phyloP scores from a whole-genome alignment of 305 asterid species.

The Withania somnifera region DNA sequence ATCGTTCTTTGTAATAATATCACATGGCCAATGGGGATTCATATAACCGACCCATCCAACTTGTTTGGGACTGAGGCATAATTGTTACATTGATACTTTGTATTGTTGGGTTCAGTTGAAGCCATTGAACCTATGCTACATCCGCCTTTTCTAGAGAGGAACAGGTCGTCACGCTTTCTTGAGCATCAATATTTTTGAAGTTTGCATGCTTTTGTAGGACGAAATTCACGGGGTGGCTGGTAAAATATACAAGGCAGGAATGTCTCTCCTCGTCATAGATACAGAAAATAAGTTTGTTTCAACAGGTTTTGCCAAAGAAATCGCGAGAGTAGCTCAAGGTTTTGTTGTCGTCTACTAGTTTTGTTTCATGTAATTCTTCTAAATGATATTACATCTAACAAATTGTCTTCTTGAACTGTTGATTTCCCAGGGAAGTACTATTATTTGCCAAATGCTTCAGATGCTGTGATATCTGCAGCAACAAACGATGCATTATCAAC shows the following conservation, averaged over 20 bases:
- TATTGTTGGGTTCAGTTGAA: background rate
- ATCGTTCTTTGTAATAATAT: background rate
- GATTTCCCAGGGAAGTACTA: slow-evolving; percentile 73
- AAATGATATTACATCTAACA: background rate
- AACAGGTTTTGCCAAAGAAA: slow-evolving; percentile 96
- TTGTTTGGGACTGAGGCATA: background rate
- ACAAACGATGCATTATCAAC: slow-evolving; percentile 83
- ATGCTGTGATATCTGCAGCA: slow-evolving; percentile 88
- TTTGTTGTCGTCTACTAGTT: background rate
- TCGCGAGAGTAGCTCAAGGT: slow-evolving; percentile 98
- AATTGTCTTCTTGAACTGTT: background rate
- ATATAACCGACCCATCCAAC: background rate
- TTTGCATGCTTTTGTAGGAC: slow-evolving; percentile 34
- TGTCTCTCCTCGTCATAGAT: slow-evolving; percentile 96
- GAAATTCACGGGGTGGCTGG: slow-evolving; percentile 98
- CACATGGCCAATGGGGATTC: background rate
- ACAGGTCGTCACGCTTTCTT: background rate
- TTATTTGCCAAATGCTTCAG: slow-evolving; percentile 97
- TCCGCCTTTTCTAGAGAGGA: background rate
- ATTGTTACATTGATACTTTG: background rate
- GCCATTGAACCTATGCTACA: background rate
- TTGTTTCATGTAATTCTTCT: background rate
- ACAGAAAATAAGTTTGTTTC: slow-evolving; percentile 96
- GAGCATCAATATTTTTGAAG: background rate
- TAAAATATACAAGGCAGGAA: slow-evolving; percentile 84